Percentiles rank a stretch among this genome's conserved stretches.
These are phyloP conservation scores for Omphalotus guepiniiformis DNA, from an alignment of 768 basidiomycete genomes.

Conservation along the genomic window DNA sequence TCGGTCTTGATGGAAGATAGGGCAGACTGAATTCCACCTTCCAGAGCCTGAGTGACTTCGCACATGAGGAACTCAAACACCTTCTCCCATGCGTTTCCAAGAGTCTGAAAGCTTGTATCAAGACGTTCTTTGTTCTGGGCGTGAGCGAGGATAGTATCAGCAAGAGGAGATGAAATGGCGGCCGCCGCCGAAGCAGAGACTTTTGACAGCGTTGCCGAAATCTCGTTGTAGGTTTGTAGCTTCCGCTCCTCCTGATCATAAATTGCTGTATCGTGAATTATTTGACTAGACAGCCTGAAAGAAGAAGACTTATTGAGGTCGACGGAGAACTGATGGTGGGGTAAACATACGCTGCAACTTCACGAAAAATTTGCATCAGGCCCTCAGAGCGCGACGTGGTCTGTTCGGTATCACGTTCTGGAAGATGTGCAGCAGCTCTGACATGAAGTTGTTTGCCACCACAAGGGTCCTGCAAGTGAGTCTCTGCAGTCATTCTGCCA, in stretches of 20 bases:
- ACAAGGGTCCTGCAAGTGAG: too few species aligned
- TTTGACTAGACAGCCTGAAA: conserved; percentile 40
- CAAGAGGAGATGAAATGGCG: conserved; percentile 41
- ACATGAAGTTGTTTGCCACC: too few species aligned
- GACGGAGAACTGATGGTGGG: neutral
- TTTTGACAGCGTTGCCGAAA: conserved; percentile 44
- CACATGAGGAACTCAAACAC: conserved; percentile 37
- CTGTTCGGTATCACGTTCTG: too few species aligned
- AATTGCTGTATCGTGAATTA: conserved; percentile 37
- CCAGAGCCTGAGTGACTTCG: conserved; percentile 37
- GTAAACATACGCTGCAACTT: conserved; percentile 7
- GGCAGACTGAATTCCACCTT: conserved; percentile 27
- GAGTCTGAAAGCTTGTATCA: conserved; percentile 33
- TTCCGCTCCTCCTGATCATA: conserved; percentile 44
- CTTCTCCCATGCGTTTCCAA: conserved; percentile 44
- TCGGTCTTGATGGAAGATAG: conserved; percentile 30
- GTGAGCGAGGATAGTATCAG: conserved; percentile 39
- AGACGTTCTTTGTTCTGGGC: conserved; percentile 38
- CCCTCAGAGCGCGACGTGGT: conserved; percentile 1
- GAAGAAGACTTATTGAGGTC: neutral
- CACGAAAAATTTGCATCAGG: conserved; percentile 16
- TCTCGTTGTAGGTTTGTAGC: conserved; percentile 43
- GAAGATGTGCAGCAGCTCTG: too few species aligned
- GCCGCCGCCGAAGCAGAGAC: conserved; percentile 38
- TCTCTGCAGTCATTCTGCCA: too few species aligned